Evolutionary conservation across 2,329 filamentous ascomycete species (phyloP), one percentile per base, ranked within the genome.

Genomic region (Venturia carpophila): DNA sequence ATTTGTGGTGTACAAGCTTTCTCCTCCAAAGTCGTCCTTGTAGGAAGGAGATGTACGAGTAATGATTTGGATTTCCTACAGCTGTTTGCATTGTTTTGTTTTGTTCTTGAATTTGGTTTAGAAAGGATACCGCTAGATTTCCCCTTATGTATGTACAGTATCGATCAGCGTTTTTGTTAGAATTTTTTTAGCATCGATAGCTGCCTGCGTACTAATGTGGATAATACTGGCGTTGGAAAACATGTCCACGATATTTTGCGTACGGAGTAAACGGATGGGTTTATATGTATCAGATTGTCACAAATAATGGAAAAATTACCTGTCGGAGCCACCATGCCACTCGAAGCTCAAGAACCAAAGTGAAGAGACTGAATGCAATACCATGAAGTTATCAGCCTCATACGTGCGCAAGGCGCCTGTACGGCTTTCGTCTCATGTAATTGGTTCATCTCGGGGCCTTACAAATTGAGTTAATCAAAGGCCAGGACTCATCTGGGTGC

Each of bases 1-100:
- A 3, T 68, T 70, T 56, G 67, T 67, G 10, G 64, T 69, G 21
- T 70, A 72, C 43, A 72, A 58, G 52, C 52, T 58, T 24, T 34
- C 30, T 37, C 27, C 30, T 58, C 52, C 30, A 5, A 58, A 58
- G 17, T 37, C 30, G 17, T 19, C 52, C 5, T 37, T 58, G 52
- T 37, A 34, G 27, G 19, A 37, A 30, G 3, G 24, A 3, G 47
- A 15, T 52, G 39, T 41, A 15, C 13, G 21, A 27, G 21, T 52
- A 27, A 27, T 52, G 47, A 21, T 52, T 27, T 24, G 15, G 21
- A 1, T 27, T 52, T 15, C 21, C n/a, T 27, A 27, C 24, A 52
- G 10, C 15, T 34, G 52, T 37, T 58, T 5, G 30, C 27, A 3
- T 58, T 37, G 6, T 58, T 58, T 58, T 37, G 6, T 58, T 58